Base-by-base conservation (phyloP, 2,329 filamentous ascomycete species). In the Purpureocillium lavendulum region DNA sequence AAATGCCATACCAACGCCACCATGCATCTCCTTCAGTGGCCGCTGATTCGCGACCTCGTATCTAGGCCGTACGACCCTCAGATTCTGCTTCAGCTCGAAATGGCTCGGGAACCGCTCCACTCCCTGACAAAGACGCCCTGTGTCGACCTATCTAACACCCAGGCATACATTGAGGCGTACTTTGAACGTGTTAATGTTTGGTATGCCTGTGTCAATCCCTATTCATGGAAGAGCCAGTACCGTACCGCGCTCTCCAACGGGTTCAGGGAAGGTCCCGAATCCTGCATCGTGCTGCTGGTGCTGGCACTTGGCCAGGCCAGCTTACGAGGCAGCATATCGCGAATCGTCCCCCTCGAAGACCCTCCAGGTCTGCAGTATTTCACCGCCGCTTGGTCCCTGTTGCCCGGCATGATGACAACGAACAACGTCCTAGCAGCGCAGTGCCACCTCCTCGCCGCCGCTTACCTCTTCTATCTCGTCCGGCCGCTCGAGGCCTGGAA, bases 181-280 rank as follows among this genome's bases (percentile, higher is more conserved):
- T 92, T 90, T 53, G 80, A 84, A 42, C 73, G 82, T 32, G 86
- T 88, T 43, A 90, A 90, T 48, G 73, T 88, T 3, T 90, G 86
- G 82, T 90, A 90, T 52, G 85, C 86, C 9, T 87, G 84, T 50
- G 84, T 92, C 28, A 89, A 88, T 55, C 85, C 85, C 1, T 85
- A 85, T 57, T 84, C 80, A 2, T 92, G 86, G 85, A 71, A 75
- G 32, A 78, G 72, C 43, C 82, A 87, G 55, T 89, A 89, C 55
- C 77, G 80, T 21, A 82, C 74, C 4, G 86, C 86, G 0, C 70
- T 88, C 7, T 82, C 82, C 3, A 82, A 82, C 48, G 80, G 82
- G 1, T 89, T 90, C 49, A 75, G 82, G 30, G 82, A 87, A 49
- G 85, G 86, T 1, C 79, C 84, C 0, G 85, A 90, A 53, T 89